These are phyloP conservation scores for Davidsoniella eucalypti DNA, from an alignment of 2,329 filamentous ascomycete species.

Conservation along the genomic window DNA sequence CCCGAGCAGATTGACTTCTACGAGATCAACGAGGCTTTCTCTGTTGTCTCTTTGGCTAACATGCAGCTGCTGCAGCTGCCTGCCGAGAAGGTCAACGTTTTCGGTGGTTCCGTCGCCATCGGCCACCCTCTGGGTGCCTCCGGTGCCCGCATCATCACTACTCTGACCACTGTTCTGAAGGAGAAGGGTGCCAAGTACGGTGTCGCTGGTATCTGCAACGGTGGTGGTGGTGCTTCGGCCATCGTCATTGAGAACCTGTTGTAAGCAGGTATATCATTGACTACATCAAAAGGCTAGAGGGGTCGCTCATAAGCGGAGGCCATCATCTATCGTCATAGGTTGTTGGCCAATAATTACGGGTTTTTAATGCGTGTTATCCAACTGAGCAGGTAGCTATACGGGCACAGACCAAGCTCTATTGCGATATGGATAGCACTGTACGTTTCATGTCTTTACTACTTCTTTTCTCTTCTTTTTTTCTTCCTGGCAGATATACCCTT, in stretches of 20 bases:
- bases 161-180: constrained; percentile 71
- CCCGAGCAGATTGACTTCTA: constrained; percentile 73
- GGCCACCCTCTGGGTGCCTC: constrained; percentile 90
- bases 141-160: constrained; percentile 84
- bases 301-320: background rate
- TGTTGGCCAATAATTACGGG: background rate
- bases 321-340: background rate
- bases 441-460: no score
- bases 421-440: no score
- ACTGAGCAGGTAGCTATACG: no score
- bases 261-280: constrained; percentile 21
- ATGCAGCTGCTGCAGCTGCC: constrained; percentile 72
- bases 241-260: constrained; percentile 69
- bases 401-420: no score
- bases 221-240: constrained; percentile 86
- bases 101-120: constrained; percentile 87
- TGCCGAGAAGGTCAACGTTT: constrained; percentile 83
- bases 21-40: constrained; percentile 99
- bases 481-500: no score
- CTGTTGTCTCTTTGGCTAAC: constrained; percentile 89
- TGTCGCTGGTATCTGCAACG: constrained; percentile 92
- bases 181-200: constrained; percentile 91
- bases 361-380: constrained; percentile 1
- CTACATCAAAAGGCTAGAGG: background rate
- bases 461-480: no score